Evolutionary conservation across 768 basidiomycete genomes (phyloP).

Genomic region (Termitomyces sp.): DNA sequence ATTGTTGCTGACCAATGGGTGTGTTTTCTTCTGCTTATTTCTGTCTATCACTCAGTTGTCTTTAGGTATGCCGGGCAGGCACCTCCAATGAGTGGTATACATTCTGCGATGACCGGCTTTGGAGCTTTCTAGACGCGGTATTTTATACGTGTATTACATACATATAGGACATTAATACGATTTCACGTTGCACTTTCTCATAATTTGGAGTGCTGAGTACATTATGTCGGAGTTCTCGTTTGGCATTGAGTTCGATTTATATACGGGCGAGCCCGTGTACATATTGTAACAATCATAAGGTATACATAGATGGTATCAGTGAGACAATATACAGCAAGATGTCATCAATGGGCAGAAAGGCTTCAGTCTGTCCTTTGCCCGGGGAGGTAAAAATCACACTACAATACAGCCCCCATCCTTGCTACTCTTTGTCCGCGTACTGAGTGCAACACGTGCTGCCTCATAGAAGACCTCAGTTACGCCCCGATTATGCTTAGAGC

Average conservation of each 20-base stretch:
- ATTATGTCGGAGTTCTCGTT: not conserved
- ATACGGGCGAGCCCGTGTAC: not conserved
- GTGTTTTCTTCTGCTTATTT: slow-evolving; percentile 25
- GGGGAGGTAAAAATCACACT: slow-evolving; percentile 37
- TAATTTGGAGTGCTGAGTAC: not conserved
- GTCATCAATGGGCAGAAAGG: not conserved
- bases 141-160: slow-evolving; percentile 23
- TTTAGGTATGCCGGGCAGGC: slow-evolving; percentile 57
- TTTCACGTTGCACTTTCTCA: not conserved
- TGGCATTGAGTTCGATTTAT: not conserved
- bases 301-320: slow-evolving; percentile 18
- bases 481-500: slow-evolving; percentile 94
- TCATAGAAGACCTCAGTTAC: slow-evolving; percentile 93
- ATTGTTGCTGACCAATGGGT: slow-evolving; percentile 72
- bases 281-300: slow-evolving; percentile 7
- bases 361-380: not conserved
- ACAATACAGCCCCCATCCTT: slow-evolving; percentile 50
- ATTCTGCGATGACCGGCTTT: slow-evolving; percentile 69
- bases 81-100: slow-evolving; percentile 67
- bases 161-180: slow-evolving; percentile 22
- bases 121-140: slow-evolving; percentile 26
- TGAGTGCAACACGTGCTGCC: slow-evolving; percentile 79
- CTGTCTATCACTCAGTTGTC: not conserved
- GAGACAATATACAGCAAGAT: not conserved
- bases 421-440: slow-evolving; percentile 64